Conservation (phyloP, 192 early-diverging fungal species). For the Oehlia diaphana region DNA sequence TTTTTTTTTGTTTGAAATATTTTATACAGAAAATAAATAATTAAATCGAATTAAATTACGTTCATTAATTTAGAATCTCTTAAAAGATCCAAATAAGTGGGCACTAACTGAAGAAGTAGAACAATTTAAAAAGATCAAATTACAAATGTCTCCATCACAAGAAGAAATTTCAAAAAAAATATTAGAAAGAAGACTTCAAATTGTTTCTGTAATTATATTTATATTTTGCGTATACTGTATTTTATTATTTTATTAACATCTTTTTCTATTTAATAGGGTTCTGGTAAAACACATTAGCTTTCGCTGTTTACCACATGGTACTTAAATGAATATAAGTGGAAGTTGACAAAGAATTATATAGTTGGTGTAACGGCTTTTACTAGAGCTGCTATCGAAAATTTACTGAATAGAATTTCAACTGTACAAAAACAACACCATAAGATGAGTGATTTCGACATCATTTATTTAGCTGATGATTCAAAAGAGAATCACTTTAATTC, state of each 20-base stretch:
- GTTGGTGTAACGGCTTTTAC: slow-evolving; percentile 55
- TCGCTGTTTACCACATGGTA: slow-evolving; percentile 43
- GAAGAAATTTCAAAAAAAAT: slow-evolving; percentile 38
- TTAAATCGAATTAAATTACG: no score
- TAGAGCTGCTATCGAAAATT: slow-evolving; percentile 45
- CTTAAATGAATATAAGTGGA: slow-evolving; percentile 12
- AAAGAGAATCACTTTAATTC: neutral
- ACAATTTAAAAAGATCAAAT: no score
- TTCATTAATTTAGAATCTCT: slow-evolving; percentile 30
- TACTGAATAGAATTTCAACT: slow-evolving; percentile 36
- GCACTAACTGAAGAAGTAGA: neutral
- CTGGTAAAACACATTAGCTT: slow-evolving; percentile 52
- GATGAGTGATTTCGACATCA: slow-evolving; percentile 31
- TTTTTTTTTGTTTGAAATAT: no score
- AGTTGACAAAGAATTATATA: slow-evolving; percentile 29
- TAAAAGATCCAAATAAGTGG: slow-evolving; percentile 45
- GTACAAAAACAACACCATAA: slow-evolving; percentile 32
- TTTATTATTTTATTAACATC: no score
- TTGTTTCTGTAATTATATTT: slow-evolving; percentile 31
- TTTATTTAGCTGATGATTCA: slow-evolving; percentile 29
- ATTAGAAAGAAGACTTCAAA: slow-evolving; percentile 40
- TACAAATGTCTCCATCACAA: slow-evolving; percentile 43
- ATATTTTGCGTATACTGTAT: no score
- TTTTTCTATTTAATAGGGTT: slow-evolving; percentile 35
- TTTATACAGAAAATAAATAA: no score